Conservation (phyloP, 306 rosid genomes). For the Trichosanthes cucumerina region DNA sequence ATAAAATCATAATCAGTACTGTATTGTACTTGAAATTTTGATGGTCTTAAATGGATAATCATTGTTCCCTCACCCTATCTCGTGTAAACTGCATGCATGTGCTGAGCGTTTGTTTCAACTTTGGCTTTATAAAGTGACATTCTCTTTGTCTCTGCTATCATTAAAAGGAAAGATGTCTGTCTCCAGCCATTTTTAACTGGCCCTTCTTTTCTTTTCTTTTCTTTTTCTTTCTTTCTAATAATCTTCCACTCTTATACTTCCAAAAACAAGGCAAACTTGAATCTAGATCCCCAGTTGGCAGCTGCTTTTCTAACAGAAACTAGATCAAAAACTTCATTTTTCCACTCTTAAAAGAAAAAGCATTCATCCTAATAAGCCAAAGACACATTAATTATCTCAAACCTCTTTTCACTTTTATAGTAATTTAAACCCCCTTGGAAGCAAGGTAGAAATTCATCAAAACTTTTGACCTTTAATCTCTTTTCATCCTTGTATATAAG, state of each 20-base stretch:
- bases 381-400: conserved; percentile 18
- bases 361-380: background rate
- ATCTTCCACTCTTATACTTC: background rate
- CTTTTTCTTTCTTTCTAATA: background rate
- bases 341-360: background rate
- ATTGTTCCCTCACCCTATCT: background rate
- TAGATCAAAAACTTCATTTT: background rate
- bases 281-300: background rate
- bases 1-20: too few relatives aligned
- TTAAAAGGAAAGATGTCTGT: background rate
- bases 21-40: background rate
- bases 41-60: background rate
- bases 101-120: background rate
- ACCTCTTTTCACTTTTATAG: conserved; percentile 15
- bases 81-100: background rate
- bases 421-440: conserved; percentile 28
- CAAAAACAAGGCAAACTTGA: background rate
- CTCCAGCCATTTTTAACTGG: background rate
- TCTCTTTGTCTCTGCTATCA: background rate
- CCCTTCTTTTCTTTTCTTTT: background rate
- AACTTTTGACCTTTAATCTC: conserved; percentile 1
- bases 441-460: conserved; percentile 41
- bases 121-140: conserved; percentile 4
- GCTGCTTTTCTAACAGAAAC: background rate
- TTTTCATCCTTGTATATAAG: conserved; percentile 4